Conservation (phyloP, 805 yeast genomes). For the Candida ortonii region DNA sequence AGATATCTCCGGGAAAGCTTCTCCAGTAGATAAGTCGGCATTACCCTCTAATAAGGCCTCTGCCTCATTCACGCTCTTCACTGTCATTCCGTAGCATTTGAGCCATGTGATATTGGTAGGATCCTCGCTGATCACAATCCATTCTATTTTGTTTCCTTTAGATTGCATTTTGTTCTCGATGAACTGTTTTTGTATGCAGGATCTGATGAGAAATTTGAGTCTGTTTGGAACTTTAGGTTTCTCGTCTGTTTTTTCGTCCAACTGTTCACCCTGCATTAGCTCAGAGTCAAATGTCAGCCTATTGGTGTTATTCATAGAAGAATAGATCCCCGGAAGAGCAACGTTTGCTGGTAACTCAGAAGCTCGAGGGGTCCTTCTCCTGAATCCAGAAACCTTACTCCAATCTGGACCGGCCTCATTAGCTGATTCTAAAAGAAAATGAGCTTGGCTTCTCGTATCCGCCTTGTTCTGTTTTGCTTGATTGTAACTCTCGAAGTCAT, state of each 20-base stretch:
- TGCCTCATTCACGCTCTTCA: conserved; percentile 51
- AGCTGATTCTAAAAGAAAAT: conserved; percentile 39
- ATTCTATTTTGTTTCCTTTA: conserved; percentile 28
- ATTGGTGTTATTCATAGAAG: conserved; percentile 4
- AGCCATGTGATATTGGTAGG: conserved; percentile 51
- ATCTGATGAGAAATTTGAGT: conserved; percentile 51
- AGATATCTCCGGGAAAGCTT: not conserved
- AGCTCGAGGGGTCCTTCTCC: conserved; percentile 43
- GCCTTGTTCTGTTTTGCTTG: not conserved
- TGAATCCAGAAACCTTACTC: conserved; percentile 45
- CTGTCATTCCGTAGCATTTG: conserved; percentile 49
- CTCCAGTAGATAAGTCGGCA: too few species aligned
- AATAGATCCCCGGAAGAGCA: conserved; percentile 16
- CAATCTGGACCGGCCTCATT: conserved; percentile 48
- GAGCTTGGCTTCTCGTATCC: conserved; percentile 15
- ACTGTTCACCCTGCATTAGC: too few species aligned
- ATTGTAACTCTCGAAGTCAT: conserved; percentile 26
- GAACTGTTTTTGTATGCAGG: conserved; percentile 54
- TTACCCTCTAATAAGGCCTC: conserved; percentile 37
- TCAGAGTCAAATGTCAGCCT: too few species aligned
- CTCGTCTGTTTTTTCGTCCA: conserved; percentile 9
- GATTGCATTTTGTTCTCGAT: conserved; percentile 34
- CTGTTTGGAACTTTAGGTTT: conserved; percentile 50
- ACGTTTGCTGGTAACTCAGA: conserved; percentile 30
- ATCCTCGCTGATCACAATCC: conserved; percentile 67